Evolutionary conservation across 768 basidiomycete genomes (phyloP).

Genomic region (Coprinellus aureogranulatus): DNA sequence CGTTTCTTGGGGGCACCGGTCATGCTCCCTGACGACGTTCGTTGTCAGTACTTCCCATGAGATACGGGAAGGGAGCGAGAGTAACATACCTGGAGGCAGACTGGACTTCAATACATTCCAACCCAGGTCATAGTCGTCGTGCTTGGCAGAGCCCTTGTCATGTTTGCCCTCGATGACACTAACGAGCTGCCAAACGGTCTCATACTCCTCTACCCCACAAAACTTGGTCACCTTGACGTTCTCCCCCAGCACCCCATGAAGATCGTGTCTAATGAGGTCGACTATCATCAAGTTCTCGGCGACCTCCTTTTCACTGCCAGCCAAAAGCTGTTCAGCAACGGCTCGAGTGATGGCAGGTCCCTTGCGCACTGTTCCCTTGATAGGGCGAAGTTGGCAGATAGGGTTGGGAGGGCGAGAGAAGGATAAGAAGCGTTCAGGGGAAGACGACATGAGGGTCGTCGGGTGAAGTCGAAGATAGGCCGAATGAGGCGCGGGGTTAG

Average conservation of each 20-base stretch:
- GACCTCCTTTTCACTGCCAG: slow-evolving; percentile 79
- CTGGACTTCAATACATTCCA: slow-evolving; percentile 78
- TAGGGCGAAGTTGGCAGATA: slow-evolving; percentile 82
- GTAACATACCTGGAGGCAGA: slow-evolving; percentile 77
- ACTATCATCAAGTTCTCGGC: slow-evolving; percentile 99
- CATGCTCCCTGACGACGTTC: slow-evolving; percentile 72
- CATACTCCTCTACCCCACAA: slow-evolving; percentile 86
- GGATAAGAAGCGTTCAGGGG: slow-evolving; percentile 89
- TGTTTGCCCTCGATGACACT: slow-evolving; percentile 72
- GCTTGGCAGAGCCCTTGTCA: slow-evolving; percentile 17
- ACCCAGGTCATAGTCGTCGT: slow-evolving; percentile 51
- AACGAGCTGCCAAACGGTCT: slow-evolving; percentile 93
- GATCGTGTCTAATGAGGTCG: slow-evolving; percentile 90
- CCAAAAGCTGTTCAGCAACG: slow-evolving; percentile 61
- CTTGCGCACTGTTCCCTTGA: slow-evolving; percentile 89
- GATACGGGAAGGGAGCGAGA: background rate
- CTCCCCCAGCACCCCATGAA: slow-evolving; percentile 80
- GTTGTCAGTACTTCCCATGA: no score
- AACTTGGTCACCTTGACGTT: slow-evolving; percentile 82
- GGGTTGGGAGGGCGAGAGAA: slow-evolving; percentile 64
- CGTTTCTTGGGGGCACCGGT: slow-evolving; percentile 96
- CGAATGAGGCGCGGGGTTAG: slow-evolving; percentile 88
- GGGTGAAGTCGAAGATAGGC: slow-evolving; percentile 77
- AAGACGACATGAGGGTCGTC: slow-evolving; percentile 78
- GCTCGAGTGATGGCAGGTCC: slow-evolving; percentile 59